These are phyloP conservation scores for Starmerella geochares DNA, from an alignment of 805 yeast species.

Conservation along the genomic window DNA sequence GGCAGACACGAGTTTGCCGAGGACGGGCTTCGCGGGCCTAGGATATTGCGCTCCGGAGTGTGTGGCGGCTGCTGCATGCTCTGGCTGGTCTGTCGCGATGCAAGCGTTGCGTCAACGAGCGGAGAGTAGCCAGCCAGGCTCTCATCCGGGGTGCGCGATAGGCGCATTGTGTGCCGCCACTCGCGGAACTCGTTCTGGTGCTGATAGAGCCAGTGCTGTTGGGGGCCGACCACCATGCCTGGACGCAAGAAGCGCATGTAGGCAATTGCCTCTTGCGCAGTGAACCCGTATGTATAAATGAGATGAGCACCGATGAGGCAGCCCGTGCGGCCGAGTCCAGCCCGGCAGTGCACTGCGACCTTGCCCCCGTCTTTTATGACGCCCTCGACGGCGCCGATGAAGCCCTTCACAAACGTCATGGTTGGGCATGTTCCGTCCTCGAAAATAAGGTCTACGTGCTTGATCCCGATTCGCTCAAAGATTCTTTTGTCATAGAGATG, in stretches of 20 bases:
- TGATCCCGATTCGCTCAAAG: slow-evolving; percentile 71
- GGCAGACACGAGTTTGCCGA: slow-evolving; percentile 75
- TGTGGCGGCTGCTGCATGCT: slow-evolving; percentile 34
- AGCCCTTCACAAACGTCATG: slow-evolving; percentile 81
- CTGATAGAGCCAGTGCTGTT: slow-evolving; percentile 95
- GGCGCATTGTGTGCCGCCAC: slow-evolving; percentile 85
- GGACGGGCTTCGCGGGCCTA: slow-evolving; percentile 43
- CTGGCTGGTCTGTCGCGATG: slow-evolving; percentile 13
- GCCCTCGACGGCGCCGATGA: slow-evolving; percentile 90
- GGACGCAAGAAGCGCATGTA: slow-evolving; percentile 95
- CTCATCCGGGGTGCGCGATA: slow-evolving; percentile 53
- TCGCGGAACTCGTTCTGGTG: slow-evolving; percentile 94
- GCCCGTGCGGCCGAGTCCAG: slow-evolving; percentile 96
- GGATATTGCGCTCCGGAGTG: slow-evolving; percentile 70
- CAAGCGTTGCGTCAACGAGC: slow-evolving; percentile 26
- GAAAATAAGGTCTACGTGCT: slow-evolving; percentile 89
- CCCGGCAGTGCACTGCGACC: slow-evolving; percentile 98
- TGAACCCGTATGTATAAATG: slow-evolving; percentile 91
- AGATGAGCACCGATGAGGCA: slow-evolving; percentile 95
- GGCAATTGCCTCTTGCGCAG: slow-evolving; percentile 93
- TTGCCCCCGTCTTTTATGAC: slow-evolving; percentile 78
- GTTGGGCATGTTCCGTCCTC: slow-evolving; percentile 98
- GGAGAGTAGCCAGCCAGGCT: slow-evolving; percentile 33
- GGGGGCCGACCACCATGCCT: slow-evolving; percentile 99
- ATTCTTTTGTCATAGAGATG: slow-evolving; percentile 78